Base-by-base conservation (phyloP, 2,329 filamentous ascomycete species). In the Huntiella moniliformis region DNA sequence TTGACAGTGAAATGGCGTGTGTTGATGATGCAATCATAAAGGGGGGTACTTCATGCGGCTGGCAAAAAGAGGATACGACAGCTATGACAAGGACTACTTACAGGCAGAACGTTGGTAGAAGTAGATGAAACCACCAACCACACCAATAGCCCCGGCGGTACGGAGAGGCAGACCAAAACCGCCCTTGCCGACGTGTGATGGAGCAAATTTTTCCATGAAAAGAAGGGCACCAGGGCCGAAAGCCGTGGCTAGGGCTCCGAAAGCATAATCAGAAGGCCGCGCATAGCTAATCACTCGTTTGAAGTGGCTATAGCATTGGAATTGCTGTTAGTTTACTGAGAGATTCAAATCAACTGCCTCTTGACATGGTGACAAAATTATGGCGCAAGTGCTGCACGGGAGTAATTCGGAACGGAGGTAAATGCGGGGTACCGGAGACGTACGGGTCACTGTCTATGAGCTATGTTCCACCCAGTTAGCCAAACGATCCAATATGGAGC, bases 401-500 rank as follows among this genome's bases (percentile, higher is more conserved):
- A n/a, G 34, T 17, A 5, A 28, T 18, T 17, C 4, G 42, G 22
- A 15, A 31, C 36, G 22, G 28, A 37, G 6, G 18, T 34, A n/a
- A 35, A 38, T 15, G 46, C 36, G 41, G 41, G 41, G 13, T 43
- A 47, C 13, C 52, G 64, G 31, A 16, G 17, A 42, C 79, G 61
- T 87, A 95, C 87, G 91, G 91, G 66, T 98, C 91, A 68, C 84
- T 92, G 70, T 98, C 91, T 65, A 98, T 96, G 67, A 96, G 82
- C 91, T 98, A 66, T 54, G n/a, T 58, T 58, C 38, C 47, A 49
- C 48, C 36, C 17, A 43, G 53, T 46, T 35, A 32, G 45, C 22
- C 4, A 11, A 39, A 15, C 16, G 13, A 18, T 38, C 10, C 12
- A 5, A 28, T 10, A 28, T 28, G 6, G 22, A 28, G 22, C 22